Conservation (phyloP, 2,329 filamentous ascomycete genomes). For the Penicillium rolfsii region DNA sequence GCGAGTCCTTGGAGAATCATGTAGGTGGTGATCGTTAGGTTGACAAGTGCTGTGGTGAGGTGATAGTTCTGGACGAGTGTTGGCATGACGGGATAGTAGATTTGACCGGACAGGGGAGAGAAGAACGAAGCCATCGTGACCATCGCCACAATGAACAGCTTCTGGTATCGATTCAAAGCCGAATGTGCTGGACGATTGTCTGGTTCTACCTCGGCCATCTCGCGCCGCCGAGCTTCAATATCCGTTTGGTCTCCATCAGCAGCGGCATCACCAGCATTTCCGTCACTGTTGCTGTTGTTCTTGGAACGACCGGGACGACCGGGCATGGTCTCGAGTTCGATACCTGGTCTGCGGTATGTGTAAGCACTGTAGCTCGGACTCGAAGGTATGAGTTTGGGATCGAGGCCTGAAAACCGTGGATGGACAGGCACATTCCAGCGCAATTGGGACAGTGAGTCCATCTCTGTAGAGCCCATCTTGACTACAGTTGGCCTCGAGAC, state of each 20-base stretch:
- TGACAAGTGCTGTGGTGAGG: slow-evolving; percentile 29
- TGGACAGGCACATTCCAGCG: neutral
- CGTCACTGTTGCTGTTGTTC: neutral
- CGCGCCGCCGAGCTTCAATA: neutral
- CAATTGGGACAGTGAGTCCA: neutral
- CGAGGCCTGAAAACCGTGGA: neutral
- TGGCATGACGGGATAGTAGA: slow-evolving; percentile 35
- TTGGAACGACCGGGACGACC: neutral
- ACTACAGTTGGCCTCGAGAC: neutral
- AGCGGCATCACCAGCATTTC: neutral
- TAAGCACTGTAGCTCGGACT: neutral
- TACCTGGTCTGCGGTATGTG: neutral
- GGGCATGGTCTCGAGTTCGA: neutral
- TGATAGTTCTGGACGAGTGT: slow-evolving; percentile 28
- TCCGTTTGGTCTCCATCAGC: neutral
- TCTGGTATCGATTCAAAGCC: slow-evolving; percentile 38
- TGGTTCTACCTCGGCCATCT: neutral
- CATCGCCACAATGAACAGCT: slow-evolving; percentile 44
- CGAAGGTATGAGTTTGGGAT: too few relatives aligned
- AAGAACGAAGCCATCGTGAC: slow-evolving; percentile 47
- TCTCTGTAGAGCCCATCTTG: neutral
- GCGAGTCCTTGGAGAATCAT: slow-evolving; percentile 36
- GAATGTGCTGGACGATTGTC: slow-evolving; percentile 24
- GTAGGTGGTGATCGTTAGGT: slow-evolving; percentile 38
- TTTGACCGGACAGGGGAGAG: slow-evolving; percentile 45